Evolutionary conservation across 208 protist genomes (phyloP).

Genomic region (Leishmania tarentolae): DNA sequence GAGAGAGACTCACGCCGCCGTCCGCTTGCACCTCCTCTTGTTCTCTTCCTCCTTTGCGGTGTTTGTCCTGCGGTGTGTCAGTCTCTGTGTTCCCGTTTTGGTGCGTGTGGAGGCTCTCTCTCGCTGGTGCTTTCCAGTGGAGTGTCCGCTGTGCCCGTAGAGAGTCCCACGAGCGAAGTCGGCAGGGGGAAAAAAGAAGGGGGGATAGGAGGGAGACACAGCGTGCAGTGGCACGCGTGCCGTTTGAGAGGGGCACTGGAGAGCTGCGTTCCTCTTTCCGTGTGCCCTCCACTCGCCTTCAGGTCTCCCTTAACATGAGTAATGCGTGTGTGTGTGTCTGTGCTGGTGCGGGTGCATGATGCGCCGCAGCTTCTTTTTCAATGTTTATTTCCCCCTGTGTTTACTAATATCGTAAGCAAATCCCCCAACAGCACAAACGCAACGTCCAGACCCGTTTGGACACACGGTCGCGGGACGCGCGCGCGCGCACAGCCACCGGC

Average conservation of each 20-base stretch:
- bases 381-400: conserved; percentile 1
- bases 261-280: not conserved
- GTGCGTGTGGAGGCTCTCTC: not conserved
- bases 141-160: not conserved
- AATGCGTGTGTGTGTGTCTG: not conserved
- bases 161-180: not conserved
- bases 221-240: not conserved
- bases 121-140: not conserved
- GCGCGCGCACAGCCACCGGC: not conserved
- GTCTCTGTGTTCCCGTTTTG: not conserved
- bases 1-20: not conserved
- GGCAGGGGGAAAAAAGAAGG: not conserved
- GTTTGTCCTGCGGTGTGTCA: not conserved
- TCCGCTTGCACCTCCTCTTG: not conserved
- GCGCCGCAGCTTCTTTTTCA: not conserved
- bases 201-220: not conserved
- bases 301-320: not conserved
- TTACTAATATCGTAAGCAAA: conserved; percentile 11
- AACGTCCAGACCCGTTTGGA: not conserved
- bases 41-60: not conserved
- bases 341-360: not conserved
- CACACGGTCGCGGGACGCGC: not conserved
- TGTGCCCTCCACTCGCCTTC: not conserved
- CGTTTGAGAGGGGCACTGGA: not conserved
- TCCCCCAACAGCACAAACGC: not conserved